Evolutionary conservation across 495 filamentous ascomycete species (phyloP).

Genomic region (Xylaria telfairii): DNA sequence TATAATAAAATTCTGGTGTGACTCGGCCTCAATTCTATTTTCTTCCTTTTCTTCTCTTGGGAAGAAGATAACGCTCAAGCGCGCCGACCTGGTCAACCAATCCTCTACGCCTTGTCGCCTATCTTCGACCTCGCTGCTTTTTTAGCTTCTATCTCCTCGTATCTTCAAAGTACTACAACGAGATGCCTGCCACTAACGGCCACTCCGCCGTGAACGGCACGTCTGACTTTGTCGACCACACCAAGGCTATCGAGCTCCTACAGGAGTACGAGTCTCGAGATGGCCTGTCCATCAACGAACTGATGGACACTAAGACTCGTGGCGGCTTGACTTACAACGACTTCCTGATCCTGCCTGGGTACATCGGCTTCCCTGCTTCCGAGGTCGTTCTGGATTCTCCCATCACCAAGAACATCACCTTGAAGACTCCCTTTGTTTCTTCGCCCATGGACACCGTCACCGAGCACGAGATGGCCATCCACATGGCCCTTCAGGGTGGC

Average conservation of each 20-base stretch:
- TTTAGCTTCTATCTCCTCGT: conserved; percentile 23
- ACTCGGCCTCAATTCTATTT: conserved; percentile 48
- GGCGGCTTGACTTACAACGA: conserved; percentile 86
- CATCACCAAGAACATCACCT: conserved; percentile 88
- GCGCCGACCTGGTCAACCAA: conserved; percentile 53
- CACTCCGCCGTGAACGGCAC: conserved; percentile 50
- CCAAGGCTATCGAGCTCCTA: conserved; percentile 78
- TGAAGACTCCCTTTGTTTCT: conserved; percentile 94
- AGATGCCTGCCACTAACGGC: conserved; percentile 75
- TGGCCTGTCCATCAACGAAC: conserved; percentile 80
- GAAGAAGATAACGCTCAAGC: conserved; percentile 62
- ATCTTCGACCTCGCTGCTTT: conserved; percentile 44
- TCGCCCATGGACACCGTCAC: conserved; percentile 99
- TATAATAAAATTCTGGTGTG: conserved; percentile 30
- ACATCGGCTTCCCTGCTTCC: conserved; percentile 84
- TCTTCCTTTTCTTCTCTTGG: conserved; percentile 57
- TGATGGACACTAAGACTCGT: conserved; percentile 84
- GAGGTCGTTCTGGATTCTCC: conserved; percentile 88
- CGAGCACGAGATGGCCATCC: conserved; percentile 98
- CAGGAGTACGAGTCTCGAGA: conserved; percentile 76
- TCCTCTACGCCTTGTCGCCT: conserved; percentile 39
- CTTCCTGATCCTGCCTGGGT: conserved; percentile 65
- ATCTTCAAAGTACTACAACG: conserved; percentile 43
- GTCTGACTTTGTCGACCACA: conserved; percentile 51
- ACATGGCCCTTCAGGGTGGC: conserved; percentile 96